phyloP scores from a whole-genome alignment of 2,329 filamentous ascomycete species.

The Pseudogymnoascus sp. region DNA sequence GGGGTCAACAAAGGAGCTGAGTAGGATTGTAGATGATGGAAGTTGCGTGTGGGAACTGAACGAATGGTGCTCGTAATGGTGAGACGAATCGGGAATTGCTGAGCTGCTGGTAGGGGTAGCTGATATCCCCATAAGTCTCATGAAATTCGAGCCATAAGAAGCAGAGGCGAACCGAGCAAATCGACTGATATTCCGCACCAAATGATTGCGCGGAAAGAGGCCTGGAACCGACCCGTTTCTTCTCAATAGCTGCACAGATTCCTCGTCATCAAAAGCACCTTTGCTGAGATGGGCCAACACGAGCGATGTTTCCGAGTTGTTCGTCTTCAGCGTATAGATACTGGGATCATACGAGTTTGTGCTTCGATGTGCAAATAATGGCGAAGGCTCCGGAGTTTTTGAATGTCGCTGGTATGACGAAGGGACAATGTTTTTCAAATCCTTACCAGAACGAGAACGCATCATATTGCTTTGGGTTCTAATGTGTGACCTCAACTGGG shows the following conservation, averaged over 20 bases:
- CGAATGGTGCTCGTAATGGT: conserved; percentile 52
- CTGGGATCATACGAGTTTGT: conserved; percentile 33
- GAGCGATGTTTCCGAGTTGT: conserved; percentile 27
- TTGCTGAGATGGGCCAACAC: conserved; percentile 18
- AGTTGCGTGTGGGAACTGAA: conserved; percentile 56
- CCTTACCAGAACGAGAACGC: conserved; percentile 30
- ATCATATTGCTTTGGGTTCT: conserved; percentile 25
- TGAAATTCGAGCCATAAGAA: conserved; percentile 55
- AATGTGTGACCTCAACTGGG: conserved; percentile 24
- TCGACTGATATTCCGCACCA: conserved; percentile 53
- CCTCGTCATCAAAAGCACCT: conserved; percentile 22
- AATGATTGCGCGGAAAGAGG: conserved; percentile 50
- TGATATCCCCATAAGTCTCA: conserved; percentile 55
- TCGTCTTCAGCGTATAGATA: conserved; percentile 52
- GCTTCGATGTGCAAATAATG: conserved; percentile 24
- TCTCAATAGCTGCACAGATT: conserved; percentile 22
- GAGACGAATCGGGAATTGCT: conserved; percentile 27
- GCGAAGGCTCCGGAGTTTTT: conserved; percentile 14
- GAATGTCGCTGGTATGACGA: neutral
- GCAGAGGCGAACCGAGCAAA: conserved; percentile 61
- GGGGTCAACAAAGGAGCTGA: conserved; percentile 48
- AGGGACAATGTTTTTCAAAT: conserved; percentile 18
- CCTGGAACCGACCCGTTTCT: conserved; percentile 46
- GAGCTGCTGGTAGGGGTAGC: conserved; percentile 33
- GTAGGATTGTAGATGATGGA: conserved; percentile 46